Evolutionary conservation across 1,284 basidiomycete genomes (phyloP).

Genomic region (Polyporus tsugae): DNA sequence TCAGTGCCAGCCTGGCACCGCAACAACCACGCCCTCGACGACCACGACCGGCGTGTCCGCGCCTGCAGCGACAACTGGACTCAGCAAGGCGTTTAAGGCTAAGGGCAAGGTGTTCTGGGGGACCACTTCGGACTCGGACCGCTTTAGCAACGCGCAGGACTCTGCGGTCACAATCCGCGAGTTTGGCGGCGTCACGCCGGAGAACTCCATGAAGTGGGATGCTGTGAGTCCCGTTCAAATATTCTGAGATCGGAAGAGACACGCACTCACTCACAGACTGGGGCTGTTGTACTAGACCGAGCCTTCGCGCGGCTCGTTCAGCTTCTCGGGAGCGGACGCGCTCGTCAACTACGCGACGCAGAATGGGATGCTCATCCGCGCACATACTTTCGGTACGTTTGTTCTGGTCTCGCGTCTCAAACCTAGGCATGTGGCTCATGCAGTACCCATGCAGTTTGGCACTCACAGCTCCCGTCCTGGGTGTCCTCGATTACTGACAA

Average conservation of each 20-base stretch:
- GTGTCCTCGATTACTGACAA: slow-evolving; percentile 43
- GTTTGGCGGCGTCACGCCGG: slow-evolving; percentile 47
- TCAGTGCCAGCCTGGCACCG: slow-evolving; percentile 36
- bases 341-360: slow-evolving; percentile 56
- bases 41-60: slow-evolving; percentile 13
- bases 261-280: not conserved
- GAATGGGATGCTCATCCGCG: slow-evolving; percentile 56
- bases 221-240: slow-evolving; percentile 29
- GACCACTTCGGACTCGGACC: slow-evolving; percentile 39
- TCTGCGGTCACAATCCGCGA: slow-evolving; percentile 41
- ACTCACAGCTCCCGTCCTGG: slow-evolving; percentile 58
- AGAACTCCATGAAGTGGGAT: slow-evolving; percentile 52
- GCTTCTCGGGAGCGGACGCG: slow-evolving; percentile 49
- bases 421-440: not conserved
- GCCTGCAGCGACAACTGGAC: slow-evolving; percentile 30
- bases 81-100: slow-evolving; percentile 37
- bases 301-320: slow-evolving; percentile 45
- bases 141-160: slow-evolving; percentile 40
- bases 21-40: slow-evolving; percentile 23
- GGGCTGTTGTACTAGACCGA: slow-evolving; percentile 7
- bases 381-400: slow-evolving; percentile 50
- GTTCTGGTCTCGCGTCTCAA: not conserved
- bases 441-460: slow-evolving; percentile 48
- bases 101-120: slow-evolving; percentile 43
- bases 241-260: not conserved